A percentile compares a stretch with the other conserved stretches of the same genome.
These are phyloP conservation scores for Angomonas ambiguus DNA, from an alignment of 208 protist species.

Conservation along the genomic window DNA sequence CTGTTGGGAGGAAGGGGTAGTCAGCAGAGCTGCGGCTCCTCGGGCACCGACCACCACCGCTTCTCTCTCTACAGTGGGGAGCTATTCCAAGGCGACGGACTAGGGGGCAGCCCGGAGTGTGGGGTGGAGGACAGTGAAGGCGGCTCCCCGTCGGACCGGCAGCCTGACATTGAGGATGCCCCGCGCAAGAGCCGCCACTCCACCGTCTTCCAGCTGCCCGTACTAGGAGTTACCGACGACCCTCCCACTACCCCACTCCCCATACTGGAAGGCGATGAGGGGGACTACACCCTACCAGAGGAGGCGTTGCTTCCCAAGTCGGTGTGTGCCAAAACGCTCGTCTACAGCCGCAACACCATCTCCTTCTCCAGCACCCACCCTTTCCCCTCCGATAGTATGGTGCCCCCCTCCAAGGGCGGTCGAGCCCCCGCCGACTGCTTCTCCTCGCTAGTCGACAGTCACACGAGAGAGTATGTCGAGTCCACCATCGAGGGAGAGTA, in stretches of 20 bases:
- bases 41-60: not conserved
- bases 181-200: constrained; percentile 32
- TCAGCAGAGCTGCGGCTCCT: not conserved
- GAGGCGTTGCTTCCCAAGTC: not conserved
- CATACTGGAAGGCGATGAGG: not conserved
- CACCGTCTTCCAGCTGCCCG: not conserved
- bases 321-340: constrained; percentile 8
- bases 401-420: too few species aligned
- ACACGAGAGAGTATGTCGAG: not conserved
- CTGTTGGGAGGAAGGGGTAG: not conserved
- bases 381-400: not conserved
- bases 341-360: constrained; percentile 1
- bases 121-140: not conserved
- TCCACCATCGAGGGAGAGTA: not conserved
- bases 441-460: not conserved
- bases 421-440: not conserved
- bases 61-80: not conserved
- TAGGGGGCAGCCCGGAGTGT: not conserved
- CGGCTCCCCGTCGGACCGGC: not conserved
- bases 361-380: not conserved
- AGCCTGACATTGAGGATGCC: constrained; percentile 27
- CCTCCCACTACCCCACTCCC: not conserved
- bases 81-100: too few species aligned
- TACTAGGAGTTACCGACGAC: not conserved
- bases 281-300: not conserved